Evolutionary conservation across 192 early-diverging fungal species (phyloP).

Genomic region (Backusella luteola): DNA sequence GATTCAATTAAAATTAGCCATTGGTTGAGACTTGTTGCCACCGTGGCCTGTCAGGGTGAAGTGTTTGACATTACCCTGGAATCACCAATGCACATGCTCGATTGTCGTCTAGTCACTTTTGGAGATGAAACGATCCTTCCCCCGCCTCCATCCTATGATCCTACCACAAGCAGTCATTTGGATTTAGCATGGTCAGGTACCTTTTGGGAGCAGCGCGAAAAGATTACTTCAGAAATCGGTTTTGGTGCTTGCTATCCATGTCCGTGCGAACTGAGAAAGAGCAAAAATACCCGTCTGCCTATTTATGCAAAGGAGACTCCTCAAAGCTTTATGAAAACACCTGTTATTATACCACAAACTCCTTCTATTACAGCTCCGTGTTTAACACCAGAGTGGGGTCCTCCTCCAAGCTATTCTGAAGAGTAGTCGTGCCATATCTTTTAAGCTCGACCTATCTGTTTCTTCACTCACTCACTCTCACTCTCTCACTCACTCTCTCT

Average conservation of each 20-base stretch:
- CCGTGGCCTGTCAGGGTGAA: conserved; percentile 8
- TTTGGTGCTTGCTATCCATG: conserved; percentile 22
- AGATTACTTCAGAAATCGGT: conserved; percentile 1
- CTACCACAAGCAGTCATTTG: neutral
- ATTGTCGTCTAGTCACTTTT: conserved; percentile 28
- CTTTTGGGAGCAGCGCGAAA: conserved; percentile 31
- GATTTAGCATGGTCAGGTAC: neutral
- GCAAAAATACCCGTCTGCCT: neutral
- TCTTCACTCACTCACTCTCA: neutral
- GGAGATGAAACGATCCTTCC: conserved; percentile 31
- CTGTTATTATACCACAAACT: neutral
- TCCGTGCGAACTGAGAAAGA: conserved; percentile 19
- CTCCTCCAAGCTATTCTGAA: conserved; percentile 13
- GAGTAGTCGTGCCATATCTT: neutral
- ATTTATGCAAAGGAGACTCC: neutral
- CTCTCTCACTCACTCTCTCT: neutral
- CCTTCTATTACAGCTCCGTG: neutral
- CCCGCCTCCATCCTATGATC: conserved; percentile 18
- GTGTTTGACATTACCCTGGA: conserved; percentile 15
- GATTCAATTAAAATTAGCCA: conserved; percentile 18
- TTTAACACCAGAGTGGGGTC: conserved; percentile 16
- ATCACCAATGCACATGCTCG: conserved; percentile 22
- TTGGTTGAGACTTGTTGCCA: conserved; percentile 17
- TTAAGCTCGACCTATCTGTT: neutral
- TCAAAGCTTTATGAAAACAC: neutral